A percentile compares a stretch with the other conserved stretches of the same genome.
Conservation (phyloP, 1,284 basidiomycete species). For the Rhizoctonia solani region DNA sequence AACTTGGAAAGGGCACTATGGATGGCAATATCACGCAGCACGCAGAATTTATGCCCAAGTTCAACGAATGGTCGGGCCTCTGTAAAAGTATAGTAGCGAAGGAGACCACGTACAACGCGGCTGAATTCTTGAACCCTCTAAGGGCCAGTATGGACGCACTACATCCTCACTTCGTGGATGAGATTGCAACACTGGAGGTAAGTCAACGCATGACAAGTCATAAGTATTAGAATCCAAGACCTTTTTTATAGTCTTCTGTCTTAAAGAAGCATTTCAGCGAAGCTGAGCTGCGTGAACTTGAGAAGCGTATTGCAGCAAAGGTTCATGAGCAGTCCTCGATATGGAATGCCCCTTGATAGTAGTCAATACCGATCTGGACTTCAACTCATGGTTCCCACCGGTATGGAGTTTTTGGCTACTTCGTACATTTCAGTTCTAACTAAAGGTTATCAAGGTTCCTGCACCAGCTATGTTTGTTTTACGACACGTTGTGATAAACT, state of each 20-base stretch:
- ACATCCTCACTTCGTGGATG: not conserved
- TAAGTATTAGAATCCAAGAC: not conserved
- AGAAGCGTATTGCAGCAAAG: not conserved
- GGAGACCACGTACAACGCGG: not conserved
- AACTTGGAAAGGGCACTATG: not conserved
- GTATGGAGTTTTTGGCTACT: not conserved
- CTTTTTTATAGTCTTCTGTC: not conserved
- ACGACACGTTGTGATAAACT: not conserved
- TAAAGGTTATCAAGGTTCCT: not conserved
- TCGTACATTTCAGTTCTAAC: not conserved
- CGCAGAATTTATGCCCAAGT: not conserved
- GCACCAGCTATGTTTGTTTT: not conserved
- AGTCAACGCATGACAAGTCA: not conserved
- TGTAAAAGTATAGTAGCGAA: not conserved
- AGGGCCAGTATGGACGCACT: not conserved
- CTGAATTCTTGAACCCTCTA: not conserved
- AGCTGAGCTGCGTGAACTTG: not conserved
- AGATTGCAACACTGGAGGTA: not conserved
- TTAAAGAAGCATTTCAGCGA: conserved; percentile 1
- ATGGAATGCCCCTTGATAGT: not conserved
- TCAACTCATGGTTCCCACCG: conserved; percentile 10
- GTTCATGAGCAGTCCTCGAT: not conserved
- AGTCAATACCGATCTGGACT: not conserved
- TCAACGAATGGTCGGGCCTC: not conserved
- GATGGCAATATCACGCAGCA: not conserved